Base-by-base conservation (phyloP, 2,329 filamentous ascomycete species). In the Colletotrichum falcatum region DNA sequence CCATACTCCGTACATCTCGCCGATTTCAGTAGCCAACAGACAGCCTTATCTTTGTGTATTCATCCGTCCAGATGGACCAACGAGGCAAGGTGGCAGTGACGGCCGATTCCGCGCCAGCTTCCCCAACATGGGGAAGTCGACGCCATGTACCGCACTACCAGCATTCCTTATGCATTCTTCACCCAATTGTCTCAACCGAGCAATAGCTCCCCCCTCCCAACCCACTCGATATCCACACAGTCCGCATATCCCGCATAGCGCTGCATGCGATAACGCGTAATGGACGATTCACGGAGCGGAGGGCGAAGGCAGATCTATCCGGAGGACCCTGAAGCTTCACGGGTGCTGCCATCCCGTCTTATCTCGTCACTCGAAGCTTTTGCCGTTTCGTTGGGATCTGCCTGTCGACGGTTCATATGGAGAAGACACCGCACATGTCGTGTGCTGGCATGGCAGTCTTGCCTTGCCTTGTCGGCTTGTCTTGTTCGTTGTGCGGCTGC, bases 331-430 rank as follows among this genome's bases (percentile, higher is more conserved):
- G 68, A 67, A 68, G 68, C 65, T 67, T 63, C 46, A 54, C 64
- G 67, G 54, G 68, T 58, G 68, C 68, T 71, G 68, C 68, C 68
- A 71, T 71, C 68, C 68, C 68, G 64, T 71, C 68, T 71, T 71
- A 62, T 71, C 64, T 71, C 59, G 68, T 67, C 64, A 67, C 37
- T 59, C 58, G 53, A 71, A 60, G 64, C 64, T 68, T 63, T 63
- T 53, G 46, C 51, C 46, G 68, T 63, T 71, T 67, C 42, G 64
- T 35, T 51, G 53, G 35, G 23, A 26, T 62, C 42, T 60, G 20
- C 58, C 58, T 48, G 18, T 56, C 44, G 46, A 33, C 59, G 58
- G 39, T 23, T 67, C 58, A 49, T 23, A 23, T 23, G 23, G 28
- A 18, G 12, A 23, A 48, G 30, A 48, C 18, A 46, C 53, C 28